Conservation (phyloP, 306 rosid genomes). For the Quercus bicolor region DNA sequence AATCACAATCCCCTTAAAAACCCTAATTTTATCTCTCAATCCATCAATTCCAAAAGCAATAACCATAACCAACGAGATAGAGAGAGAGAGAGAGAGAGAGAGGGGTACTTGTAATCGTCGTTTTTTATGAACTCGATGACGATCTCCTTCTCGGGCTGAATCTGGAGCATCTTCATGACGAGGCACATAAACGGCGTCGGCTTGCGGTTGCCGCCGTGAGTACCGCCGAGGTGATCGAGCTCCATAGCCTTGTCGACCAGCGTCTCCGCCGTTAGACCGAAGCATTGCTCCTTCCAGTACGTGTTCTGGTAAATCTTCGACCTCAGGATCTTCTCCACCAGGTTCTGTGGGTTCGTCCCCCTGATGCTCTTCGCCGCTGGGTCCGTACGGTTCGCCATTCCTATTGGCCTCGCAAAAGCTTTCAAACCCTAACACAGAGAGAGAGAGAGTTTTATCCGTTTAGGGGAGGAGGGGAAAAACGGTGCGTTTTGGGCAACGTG, state of each 20-base stretch:
- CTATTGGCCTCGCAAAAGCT: background rate
- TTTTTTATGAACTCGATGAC: conserved; percentile 92
- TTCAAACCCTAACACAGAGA: background rate
- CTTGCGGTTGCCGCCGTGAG: conserved; percentile 86
- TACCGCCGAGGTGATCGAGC: conserved; percentile 92
- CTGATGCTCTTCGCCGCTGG: conserved; percentile 92
- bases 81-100: background rate
- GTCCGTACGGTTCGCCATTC: conserved; percentile 95
- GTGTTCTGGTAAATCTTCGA: conserved; percentile 90
- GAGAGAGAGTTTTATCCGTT: background rate
- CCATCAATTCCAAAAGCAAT: too few species aligned
- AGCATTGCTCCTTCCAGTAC: conserved; percentile 97
- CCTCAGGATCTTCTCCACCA: conserved; percentile 93
- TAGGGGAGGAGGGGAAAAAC: too few species aligned
- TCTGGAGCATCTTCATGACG: conserved; percentile 96
- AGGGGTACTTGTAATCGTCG: conserved; percentile 78
- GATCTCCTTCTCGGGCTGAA: conserved; percentile 97
- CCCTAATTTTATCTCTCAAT: too few species aligned
- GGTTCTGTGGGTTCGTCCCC: conserved; percentile 93
- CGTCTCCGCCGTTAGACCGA: conserved; percentile 95
- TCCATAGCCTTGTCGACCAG: conserved; percentile 98
- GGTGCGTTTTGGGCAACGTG: too few species aligned
- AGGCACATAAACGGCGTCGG: conserved; percentile 98
- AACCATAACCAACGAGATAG: too few species aligned
- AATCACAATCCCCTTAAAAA: too few species aligned